Percentiles rank a stretch among this genome's conserved stretches.
Conservation (phyloP, 2,329 filamentous ascomycete genomes). For the Zymoseptoria brevis region DNA sequence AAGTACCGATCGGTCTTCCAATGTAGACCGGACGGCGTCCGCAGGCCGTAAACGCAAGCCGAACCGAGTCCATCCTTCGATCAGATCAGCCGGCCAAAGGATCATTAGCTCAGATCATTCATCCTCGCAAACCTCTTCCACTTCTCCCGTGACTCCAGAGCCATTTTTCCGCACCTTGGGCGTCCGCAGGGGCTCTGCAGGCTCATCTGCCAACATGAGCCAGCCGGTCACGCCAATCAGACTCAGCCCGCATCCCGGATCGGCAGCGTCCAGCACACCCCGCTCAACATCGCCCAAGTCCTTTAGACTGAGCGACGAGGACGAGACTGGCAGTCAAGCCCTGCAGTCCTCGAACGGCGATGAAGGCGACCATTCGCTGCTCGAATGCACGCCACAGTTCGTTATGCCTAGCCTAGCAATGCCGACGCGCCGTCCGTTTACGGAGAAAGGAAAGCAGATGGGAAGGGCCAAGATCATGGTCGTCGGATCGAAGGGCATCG, state of each 20-base stretch:
- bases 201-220: conserved; percentile 24
- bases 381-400: conserved; percentile 57
- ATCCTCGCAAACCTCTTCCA: conserved; percentile 7
- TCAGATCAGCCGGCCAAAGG: conserved; percentile 27
- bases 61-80: conserved; percentile 31
- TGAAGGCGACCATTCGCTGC: conserved; percentile 42
- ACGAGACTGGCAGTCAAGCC: conserved; percentile 49
- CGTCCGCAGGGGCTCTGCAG: conserved; percentile 20
- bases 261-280: conserved; percentile 50
- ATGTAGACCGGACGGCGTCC: conserved; percentile 5
- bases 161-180: conserved; percentile 18
- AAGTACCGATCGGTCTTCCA: conserved; percentile 15
- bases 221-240: conserved; percentile 43
- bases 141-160: conserved; percentile 16
- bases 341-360: conserved; percentile 47
- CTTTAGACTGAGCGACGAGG: conserved; percentile 51
- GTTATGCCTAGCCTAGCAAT: conserved; percentile 96
- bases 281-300: conserved; percentile 54
- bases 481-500: conserved; percentile 68
- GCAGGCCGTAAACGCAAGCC: conserved; percentile 24
- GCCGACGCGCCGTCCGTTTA: conserved; percentile 82
- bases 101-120: conserved; percentile 28
- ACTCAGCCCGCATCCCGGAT: conserved; percentile 41
- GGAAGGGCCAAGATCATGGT: conserved; percentile 85
- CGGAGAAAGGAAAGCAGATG: conserved; percentile 71